A percentile compares a stretch with the other conserved stretches of the same genome.
Evolutionary conservation across 352 stramenopile species (phyloP).

Genomic region (Phytophthora sp.): DNA sequence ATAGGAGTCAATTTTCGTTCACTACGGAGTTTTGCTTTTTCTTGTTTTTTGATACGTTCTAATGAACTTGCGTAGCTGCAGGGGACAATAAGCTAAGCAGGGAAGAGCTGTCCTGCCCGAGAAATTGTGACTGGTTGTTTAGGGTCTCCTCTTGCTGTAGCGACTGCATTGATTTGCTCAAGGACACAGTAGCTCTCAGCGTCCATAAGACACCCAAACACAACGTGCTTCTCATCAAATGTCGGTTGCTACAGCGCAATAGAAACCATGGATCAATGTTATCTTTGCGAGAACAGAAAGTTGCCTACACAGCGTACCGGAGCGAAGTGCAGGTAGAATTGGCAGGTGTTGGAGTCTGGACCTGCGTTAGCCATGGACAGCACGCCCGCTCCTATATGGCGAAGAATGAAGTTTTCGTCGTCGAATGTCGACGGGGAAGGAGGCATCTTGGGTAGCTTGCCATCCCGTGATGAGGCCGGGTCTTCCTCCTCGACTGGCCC

Average conservation of each 20-base stretch:
- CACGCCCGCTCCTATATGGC: conserved; percentile 86
- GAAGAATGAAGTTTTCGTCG: conserved; percentile 95
- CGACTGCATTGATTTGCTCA: conserved; percentile 52
- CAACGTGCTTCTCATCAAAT: conserved; percentile 84
- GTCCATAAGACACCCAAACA: conserved; percentile 73
- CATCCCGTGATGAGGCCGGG: not conserved
- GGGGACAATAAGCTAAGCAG: conserved; percentile 19
- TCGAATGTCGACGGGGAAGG: conserved; percentile 60
- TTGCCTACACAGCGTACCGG: conserved; percentile 47
- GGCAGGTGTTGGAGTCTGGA: conserved; percentile 94
- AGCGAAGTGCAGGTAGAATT: conserved; percentile 94
- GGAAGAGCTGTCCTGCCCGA: conserved; percentile 53
- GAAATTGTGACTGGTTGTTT: conserved; percentile 54
- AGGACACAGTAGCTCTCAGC: conserved; percentile 53
- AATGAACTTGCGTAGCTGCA: too few relatives aligned
- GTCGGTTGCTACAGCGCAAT: conserved; percentile 42
- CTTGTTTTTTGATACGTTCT: too few relatives aligned
- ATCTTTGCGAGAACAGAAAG: too few relatives aligned
- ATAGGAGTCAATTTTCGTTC: conserved; percentile 36
- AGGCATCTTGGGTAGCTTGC: conserved; percentile 16
- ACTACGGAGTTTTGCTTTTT: too few relatives aligned
- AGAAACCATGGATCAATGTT: too few relatives aligned
- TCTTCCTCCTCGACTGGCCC: conserved; percentile 8
- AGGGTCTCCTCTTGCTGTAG: conserved; percentile 54
- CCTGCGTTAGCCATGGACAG: conserved; percentile 96